Percentiles rank a stretch among this genome's conserved stretches.
These are phyloP conservation scores for Borovskyia barvae DNA, from an alignment of 208 protist genomes.

Conservation along the genomic window DNA sequence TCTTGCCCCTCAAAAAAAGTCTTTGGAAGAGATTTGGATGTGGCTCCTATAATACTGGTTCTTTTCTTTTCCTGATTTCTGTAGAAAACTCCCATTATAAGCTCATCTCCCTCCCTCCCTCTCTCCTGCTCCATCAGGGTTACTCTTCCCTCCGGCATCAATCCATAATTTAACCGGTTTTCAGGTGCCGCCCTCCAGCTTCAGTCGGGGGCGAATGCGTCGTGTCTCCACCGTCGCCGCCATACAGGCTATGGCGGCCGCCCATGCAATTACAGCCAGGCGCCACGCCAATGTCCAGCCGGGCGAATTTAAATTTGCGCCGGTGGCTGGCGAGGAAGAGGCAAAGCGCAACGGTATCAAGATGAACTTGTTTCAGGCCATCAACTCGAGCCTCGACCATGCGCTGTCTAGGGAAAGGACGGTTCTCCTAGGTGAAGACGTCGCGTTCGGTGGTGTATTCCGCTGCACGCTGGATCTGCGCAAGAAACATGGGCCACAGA, in stretches of 20 bases:
- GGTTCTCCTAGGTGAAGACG: constrained; percentile 96
- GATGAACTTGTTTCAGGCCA: constrained; percentile 92
- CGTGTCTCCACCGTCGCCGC: background rate
- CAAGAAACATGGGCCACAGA: constrained; percentile 85
- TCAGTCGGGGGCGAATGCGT: no score
- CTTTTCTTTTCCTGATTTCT: no score
- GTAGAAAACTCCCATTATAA: no score
- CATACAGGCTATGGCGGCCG: background rate
- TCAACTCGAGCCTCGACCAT: constrained; percentile 95
- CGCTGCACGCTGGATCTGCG: constrained; percentile 84
- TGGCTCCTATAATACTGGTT: no score
- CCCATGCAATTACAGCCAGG: background rate
- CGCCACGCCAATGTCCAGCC: constrained; percentile 32
- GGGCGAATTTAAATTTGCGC: constrained; percentile 33
- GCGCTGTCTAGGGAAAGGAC: constrained; percentile 87
- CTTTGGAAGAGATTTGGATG: no score
- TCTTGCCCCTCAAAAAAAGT: no score
- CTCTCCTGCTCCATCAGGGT: no score
- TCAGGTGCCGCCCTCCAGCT: no score
- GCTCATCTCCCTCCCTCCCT: no score
- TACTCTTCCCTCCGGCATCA: no score
- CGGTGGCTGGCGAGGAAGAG: constrained; percentile 29
- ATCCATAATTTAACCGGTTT: no score
- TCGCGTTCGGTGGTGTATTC: constrained; percentile 98
- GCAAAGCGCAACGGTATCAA: constrained; percentile 41